Evolutionary conservation across 1,284 basidiomycete genomes (phyloP).

Genomic region (Ustilago nuda): DNA sequence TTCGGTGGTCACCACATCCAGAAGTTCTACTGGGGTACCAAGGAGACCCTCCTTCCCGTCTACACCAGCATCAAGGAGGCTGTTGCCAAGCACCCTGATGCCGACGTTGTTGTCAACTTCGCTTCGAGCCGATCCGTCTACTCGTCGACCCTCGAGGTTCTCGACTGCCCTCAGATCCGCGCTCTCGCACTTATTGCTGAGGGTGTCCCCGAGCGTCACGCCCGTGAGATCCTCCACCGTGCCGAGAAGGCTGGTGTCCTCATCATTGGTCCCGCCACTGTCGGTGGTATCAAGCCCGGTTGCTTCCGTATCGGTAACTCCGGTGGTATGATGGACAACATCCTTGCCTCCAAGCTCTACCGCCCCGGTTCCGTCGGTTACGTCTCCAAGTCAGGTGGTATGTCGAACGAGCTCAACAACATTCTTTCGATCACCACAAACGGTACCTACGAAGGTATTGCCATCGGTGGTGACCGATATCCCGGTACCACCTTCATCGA

Average conservation of each 20-base stretch:
- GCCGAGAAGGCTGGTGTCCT: conserved; percentile 87
- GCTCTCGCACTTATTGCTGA: conserved; percentile 95
- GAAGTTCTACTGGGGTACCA: conserved; percentile 99
- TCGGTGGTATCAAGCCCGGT: conserved; percentile 99
- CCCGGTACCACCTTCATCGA: conserved; percentile 99
- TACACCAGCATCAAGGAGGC: conserved; percentile 95
- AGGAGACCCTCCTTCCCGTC: conserved; percentile 96
- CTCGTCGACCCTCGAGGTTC: conserved; percentile 90
- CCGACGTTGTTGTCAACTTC: conserved; percentile 98
- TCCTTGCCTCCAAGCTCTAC: conserved; percentile 98
- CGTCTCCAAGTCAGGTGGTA: conserved; percentile 99
- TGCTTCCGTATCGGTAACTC: conserved; percentile 99
- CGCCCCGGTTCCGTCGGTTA: conserved; percentile 96
- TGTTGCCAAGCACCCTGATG: conserved; percentile 93
- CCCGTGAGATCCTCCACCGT: conserved; percentile 91
- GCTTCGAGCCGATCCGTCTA: conserved; percentile 94
- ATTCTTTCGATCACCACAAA: conserved; percentile 97
- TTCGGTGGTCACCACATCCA: conserved; percentile 99
- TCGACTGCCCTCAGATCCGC: conserved; percentile 78
- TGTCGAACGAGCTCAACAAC: conserved; percentile 99
- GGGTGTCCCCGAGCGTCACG: conserved; percentile 97
- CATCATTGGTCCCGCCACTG: conserved; percentile 98
- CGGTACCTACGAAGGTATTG: conserved; percentile 99
- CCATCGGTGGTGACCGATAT: conserved; percentile 99
- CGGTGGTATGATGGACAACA: conserved; percentile 99